These are phyloP conservation scores for Jatropha curcas DNA, from an alignment of 345 rosid genomes.

Conservation along the genomic window DNA sequence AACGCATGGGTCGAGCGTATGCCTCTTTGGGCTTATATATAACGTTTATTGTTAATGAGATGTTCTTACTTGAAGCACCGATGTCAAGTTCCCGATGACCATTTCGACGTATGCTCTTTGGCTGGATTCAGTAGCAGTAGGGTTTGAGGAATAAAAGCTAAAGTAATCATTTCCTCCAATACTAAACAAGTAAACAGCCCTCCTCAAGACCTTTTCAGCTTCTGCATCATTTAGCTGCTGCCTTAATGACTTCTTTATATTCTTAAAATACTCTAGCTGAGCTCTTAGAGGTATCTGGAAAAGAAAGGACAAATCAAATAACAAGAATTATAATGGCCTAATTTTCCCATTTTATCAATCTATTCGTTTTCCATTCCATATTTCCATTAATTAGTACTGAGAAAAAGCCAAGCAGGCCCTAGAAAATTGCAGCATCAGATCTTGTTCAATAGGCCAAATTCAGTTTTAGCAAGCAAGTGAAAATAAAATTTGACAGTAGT, in stretches of 20 bases:
- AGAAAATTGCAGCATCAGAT: no score
- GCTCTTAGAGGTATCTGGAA: conserved; percentile 24
- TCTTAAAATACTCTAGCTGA: conserved; percentile 23
- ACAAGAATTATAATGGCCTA: no score
- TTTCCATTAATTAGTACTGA: no score
- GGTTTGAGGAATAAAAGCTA: neutral
- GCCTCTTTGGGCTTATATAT: no score
- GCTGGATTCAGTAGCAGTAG: neutral
- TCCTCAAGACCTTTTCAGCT: conserved; percentile 1
- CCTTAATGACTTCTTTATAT: conserved; percentile 6
- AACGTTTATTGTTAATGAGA: neutral
- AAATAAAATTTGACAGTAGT: no score
- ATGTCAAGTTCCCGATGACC: conserved; percentile 27
- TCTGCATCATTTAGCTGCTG: conserved; percentile 20
- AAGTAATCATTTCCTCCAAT: conserved; percentile 35
- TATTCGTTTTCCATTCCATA: no score
- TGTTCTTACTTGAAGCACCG: conserved; percentile 1
- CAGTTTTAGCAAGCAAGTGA: neutral
- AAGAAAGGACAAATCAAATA: neutral
- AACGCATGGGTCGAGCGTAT: no score
- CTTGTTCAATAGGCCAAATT: no score
- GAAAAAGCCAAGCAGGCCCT: no score
- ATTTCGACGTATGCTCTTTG: conserved; percentile 1
- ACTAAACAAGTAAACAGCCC: conserved; percentile 29
- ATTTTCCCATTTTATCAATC: no score